Conservation (phyloP, 768 basidiomycete species). For the Porphyrellus cyaneotinctus region DNA sequence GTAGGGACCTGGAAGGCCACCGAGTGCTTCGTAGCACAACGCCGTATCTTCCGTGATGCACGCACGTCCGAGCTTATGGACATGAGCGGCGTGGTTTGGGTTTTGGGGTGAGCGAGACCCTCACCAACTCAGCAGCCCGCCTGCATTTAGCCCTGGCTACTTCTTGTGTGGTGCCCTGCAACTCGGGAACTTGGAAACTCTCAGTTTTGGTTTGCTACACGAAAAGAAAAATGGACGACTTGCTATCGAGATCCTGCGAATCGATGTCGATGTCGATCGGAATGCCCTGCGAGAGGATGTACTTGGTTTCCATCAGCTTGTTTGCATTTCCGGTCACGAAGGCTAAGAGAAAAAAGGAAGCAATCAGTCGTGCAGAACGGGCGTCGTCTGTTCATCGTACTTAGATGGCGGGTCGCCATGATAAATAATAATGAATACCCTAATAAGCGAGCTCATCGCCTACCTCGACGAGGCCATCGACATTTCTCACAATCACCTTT, state of each 20-base stretch:
- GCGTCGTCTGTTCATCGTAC: slow-evolving; percentile 9
- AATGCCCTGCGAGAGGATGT: slow-evolving; percentile 65
- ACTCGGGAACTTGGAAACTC: slow-evolving; percentile 68
- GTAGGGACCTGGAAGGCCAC: slow-evolving; percentile 93
- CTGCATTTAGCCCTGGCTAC: slow-evolving; percentile 85
- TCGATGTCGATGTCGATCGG: slow-evolving; percentile 77
- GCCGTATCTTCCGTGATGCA: slow-evolving; percentile 93
- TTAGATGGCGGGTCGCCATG: slow-evolving; percentile 26
- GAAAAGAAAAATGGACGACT: slow-evolving; percentile 28
- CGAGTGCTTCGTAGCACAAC: slow-evolving; percentile 82
- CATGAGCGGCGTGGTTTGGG: slow-evolving; percentile 3
- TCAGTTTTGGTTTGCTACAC: background rate
- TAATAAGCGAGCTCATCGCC: slow-evolving; percentile 7
- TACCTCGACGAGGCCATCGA: slow-evolving; percentile 17
- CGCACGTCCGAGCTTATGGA: slow-evolving; percentile 43
- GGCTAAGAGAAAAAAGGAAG: slow-evolving; percentile 42
- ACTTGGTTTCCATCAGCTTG: slow-evolving; percentile 85
- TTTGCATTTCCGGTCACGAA: slow-evolving; percentile 95
- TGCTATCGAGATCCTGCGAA: slow-evolving; percentile 76
- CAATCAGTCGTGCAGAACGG: slow-evolving; percentile 8
- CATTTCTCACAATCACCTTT: slow-evolving; percentile 1
- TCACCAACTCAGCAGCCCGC: slow-evolving; percentile 76
- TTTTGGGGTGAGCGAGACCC: slow-evolving; percentile 16
- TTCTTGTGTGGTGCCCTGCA: slow-evolving; percentile 90
- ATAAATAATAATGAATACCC: too few species aligned